Evolutionary conservation across 345 rosid species (phyloP).

Genomic region (Gossypioides kirkii): DNA sequence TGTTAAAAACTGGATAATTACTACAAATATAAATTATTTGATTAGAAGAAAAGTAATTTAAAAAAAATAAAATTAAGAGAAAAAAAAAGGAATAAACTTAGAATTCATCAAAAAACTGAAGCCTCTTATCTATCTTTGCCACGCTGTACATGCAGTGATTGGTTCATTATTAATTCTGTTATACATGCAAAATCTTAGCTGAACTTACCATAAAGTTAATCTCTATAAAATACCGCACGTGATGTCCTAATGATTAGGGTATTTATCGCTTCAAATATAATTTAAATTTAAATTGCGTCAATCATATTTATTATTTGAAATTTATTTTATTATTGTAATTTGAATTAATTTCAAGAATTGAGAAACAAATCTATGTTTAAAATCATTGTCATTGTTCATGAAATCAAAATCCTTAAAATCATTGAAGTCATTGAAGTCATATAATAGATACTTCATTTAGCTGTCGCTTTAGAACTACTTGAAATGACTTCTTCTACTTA

Average conservation of each 20-base stretch:
- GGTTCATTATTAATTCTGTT: background rate
- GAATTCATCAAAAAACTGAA: background rate
- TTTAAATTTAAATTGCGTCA: no score
- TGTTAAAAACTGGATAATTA: no score
- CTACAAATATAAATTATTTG: no score
- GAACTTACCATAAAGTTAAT: background rate
- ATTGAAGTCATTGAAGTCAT: background rate
- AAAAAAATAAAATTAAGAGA: background rate
- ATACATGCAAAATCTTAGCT: background rate
- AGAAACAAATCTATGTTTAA: no score
- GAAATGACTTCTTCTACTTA: background rate
- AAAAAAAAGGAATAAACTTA: background rate
- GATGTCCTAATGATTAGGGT: no score
- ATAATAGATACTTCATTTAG: background rate
- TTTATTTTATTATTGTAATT: no score
- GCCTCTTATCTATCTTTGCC: background rate
- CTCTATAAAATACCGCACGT: background rate
- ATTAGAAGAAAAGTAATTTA: no score
- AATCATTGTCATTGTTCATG: background rate
- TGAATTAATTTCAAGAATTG: no score
- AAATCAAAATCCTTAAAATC: constrained; percentile 1
- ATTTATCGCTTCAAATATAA: no score
- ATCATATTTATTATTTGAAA: no score
- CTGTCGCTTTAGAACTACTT: background rate
- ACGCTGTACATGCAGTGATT: background rate